phyloP scores from a whole-genome alignment of 768 basidiomycete genomes.

The Fomitopsis pulvina region DNA sequence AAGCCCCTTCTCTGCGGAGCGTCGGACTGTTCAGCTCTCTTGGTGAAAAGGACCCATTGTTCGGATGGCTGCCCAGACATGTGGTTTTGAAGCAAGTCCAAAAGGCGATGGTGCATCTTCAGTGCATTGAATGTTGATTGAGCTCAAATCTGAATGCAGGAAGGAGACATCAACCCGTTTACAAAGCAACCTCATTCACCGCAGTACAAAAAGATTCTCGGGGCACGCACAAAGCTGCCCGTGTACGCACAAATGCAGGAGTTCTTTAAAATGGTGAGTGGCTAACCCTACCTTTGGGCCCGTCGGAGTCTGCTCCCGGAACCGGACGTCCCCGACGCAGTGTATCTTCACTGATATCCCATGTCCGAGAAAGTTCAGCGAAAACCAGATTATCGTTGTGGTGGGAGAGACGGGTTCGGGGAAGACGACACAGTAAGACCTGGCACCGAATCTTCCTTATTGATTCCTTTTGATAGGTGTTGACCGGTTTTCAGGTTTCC shows the following conservation, averaged over 20 bases:
- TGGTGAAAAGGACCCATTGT: conserved; percentile 17
- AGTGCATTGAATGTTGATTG: too few relatives aligned
- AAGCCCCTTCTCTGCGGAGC: conserved; percentile 11
- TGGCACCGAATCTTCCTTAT: too few relatives aligned
- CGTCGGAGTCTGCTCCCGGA: conserved; percentile 24
- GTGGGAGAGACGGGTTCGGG: conserved; percentile 94
- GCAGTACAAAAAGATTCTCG: conserved; percentile 83
- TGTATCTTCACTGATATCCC: conserved; percentile 20
- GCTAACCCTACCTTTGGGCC: not conserved
- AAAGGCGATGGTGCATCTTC: conserved; percentile 19
- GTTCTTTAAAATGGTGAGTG: conserved; percentile 81
- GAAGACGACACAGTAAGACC: conserved; percentile 93
- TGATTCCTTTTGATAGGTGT: conserved; percentile 15
- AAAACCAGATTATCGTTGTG: conserved; percentile 85
- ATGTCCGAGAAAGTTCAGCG: conserved; percentile 44
- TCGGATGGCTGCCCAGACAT: conserved; percentile 20
- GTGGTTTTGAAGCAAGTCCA: conserved; percentile 17
- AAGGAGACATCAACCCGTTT: conserved; percentile 82
- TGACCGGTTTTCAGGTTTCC: conserved; percentile 63
- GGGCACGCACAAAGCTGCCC: conserved; percentile 80
- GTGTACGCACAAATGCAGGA: conserved; percentile 91
- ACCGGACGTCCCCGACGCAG: conserved; percentile 13
- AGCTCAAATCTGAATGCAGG: conserved; percentile 33
- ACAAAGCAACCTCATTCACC: conserved; percentile 70
- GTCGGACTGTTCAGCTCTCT: not conserved